These are phyloP conservation scores for Sisymbrium irio DNA, from an alignment of 345 rosid species.

Conservation along the genomic window DNA sequence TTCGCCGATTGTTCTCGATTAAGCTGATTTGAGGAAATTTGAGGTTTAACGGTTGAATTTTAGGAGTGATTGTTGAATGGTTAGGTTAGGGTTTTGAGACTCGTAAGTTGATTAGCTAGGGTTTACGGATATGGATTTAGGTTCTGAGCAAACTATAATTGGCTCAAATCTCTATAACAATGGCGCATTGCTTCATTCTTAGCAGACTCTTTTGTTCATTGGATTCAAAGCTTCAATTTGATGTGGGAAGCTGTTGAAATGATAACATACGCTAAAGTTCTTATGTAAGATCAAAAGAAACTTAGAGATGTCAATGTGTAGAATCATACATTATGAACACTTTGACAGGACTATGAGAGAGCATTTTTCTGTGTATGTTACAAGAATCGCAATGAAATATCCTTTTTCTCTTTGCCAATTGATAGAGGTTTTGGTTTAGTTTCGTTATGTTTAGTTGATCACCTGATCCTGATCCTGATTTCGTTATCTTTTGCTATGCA, in stretches of 20 bases:
- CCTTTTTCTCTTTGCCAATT: too few relatives aligned
- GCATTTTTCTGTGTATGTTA: too few relatives aligned
- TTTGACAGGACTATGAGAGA: too few relatives aligned
- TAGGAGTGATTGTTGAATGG: background rate
- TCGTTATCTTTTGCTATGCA: conserved; percentile 28
- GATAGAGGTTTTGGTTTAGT: too few relatives aligned
- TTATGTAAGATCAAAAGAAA: background rate
- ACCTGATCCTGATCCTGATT: background rate
- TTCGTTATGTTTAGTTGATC: too few relatives aligned
- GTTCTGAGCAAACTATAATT: background rate
- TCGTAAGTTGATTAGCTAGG: background rate
- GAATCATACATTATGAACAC: too few relatives aligned
- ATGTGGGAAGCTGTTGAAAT: background rate
- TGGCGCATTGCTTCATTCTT: too few relatives aligned
- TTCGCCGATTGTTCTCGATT: background rate
- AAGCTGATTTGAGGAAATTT: background rate
- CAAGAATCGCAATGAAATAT: too few relatives aligned
- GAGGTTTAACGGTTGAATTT: background rate
- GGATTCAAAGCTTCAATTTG: background rate
- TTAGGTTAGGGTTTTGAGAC: background rate
- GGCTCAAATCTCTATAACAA: background rate
- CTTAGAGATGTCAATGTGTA: background rate
- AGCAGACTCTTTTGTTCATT: too few relatives aligned
- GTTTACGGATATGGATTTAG: background rate
- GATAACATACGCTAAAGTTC: background rate